These are phyloP conservation scores for Serendipita sp. DNA, from an alignment of 768 basidiomycete species.

Conservation along the genomic window DNA sequence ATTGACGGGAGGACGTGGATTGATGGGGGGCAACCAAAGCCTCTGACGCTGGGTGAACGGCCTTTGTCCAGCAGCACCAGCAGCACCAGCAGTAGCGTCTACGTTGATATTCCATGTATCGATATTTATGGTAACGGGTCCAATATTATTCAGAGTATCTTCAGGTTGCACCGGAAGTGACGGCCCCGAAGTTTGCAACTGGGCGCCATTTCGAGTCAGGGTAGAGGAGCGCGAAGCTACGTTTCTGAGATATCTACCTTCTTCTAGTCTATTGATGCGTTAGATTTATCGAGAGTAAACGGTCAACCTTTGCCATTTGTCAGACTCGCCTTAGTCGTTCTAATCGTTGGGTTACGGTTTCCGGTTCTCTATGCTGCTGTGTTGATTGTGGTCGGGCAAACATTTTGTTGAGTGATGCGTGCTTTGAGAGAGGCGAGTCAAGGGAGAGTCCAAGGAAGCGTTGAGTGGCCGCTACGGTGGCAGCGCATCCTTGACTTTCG, in stretches of 20 bases:
- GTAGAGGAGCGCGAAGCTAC: background rate
- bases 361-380: background rate
- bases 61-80: background rate
- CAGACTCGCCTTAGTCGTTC: slow-evolving; percentile 2
- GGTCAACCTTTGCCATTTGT: too few species aligned
- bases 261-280: background rate
- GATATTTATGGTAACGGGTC: background rate
- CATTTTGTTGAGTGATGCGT: too few species aligned
- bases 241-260: background rate
- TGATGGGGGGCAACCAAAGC: background rate
- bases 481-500: too few species aligned
- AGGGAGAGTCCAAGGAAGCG: too few species aligned
- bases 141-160: background rate
- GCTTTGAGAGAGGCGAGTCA: too few species aligned
- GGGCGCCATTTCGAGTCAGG: background rate
- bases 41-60: background rate
- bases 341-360: background rate
- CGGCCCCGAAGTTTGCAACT: background rate
- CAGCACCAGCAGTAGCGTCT: too few species aligned
- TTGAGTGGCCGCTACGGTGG: too few species aligned
- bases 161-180: too few species aligned
- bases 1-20: background rate
- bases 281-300: background rate
- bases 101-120: background rate
- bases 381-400: too few species aligned